These are phyloP conservation scores for Russula sp. DNA, from an alignment of 768 basidiomycete species.

Conservation along the genomic window DNA sequence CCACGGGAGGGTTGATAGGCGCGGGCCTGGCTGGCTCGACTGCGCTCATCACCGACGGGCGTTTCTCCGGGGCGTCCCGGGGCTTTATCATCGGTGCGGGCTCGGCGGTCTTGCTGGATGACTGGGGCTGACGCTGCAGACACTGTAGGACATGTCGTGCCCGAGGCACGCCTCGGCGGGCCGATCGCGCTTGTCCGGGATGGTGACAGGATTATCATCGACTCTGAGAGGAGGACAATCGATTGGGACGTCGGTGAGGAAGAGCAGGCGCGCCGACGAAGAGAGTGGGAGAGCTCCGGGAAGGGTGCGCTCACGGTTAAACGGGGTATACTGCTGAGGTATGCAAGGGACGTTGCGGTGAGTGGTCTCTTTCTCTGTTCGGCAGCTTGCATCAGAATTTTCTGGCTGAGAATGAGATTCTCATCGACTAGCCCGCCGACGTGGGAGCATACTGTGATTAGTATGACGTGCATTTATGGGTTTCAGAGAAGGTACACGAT, in stretches of 20 bases:
- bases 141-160: conserved; percentile 50
- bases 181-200: conserved; percentile 85
- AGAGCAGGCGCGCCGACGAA: conserved; percentile 53
- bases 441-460: conserved; percentile 80
- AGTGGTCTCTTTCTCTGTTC: conserved; percentile 22
- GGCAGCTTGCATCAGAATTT: neutral
- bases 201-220: conserved; percentile 73
- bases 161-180: conserved; percentile 70
- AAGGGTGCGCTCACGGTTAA: conserved; percentile 59
- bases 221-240: conserved; percentile 57
- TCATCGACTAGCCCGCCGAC: conserved; percentile 58
- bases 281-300: conserved; percentile 65
- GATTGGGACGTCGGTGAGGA: conserved; percentile 68
- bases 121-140: neutral
- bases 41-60: conserved; percentile 82
- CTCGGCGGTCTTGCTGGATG: neutral
- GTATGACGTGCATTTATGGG: neutral
- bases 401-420: neutral
- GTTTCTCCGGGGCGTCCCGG: conserved; percentile 79
- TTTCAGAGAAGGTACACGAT: neutral
- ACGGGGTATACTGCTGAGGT: conserved; percentile 71
- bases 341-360: conserved; percentile 82
- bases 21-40: conserved; percentile 75
- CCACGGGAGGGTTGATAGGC: conserved; percentile 79
- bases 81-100: conserved; percentile 53